Conservation (phyloP, 331 rosid genomes). For the Telfairia occidentalis region DNA sequence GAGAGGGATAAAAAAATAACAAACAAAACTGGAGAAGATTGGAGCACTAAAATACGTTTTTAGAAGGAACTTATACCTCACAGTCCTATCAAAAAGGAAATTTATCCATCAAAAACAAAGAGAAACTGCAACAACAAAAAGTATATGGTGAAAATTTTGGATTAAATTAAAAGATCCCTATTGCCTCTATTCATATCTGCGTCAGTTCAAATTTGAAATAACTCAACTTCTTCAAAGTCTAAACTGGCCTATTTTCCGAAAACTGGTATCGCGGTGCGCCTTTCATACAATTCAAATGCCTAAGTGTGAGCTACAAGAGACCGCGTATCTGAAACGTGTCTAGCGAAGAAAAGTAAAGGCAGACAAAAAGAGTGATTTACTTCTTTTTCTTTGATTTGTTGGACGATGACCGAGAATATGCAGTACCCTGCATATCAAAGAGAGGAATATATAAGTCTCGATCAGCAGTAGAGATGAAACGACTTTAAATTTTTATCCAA, state of each 20-base stretch:
- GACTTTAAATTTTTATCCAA: neutral
- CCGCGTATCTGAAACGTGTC: constrained; percentile 4
- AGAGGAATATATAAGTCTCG: constrained; percentile 11
- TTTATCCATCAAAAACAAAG: neutral
- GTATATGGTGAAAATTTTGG: neutral
- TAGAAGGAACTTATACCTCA: neutral
- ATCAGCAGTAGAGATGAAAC: neutral
- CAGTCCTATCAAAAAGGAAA: neutral
- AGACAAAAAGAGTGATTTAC: constrained; percentile 29
- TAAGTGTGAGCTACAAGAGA: constrained; percentile 1
- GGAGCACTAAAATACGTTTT: neutral
- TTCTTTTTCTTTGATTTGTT: constrained; percentile 85
- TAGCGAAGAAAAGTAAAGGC: neutral
- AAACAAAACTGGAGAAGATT: neutral
- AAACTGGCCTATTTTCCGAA: constrained; percentile 1
- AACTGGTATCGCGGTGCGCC: neutral
- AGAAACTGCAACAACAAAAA: neutral
- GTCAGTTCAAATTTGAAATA: neutral
- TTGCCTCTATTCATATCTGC: neutral
- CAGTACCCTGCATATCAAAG: constrained; percentile 69
- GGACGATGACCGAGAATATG: constrained; percentile 42
- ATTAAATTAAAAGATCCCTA: neutral
- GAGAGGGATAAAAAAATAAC: neutral
- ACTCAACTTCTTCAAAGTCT: constrained; percentile 4
- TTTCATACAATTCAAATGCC: neutral